Base-by-base conservation (phyloP, 2,329 filamentous ascomycete species). In the Penicillium sp. region DNA sequence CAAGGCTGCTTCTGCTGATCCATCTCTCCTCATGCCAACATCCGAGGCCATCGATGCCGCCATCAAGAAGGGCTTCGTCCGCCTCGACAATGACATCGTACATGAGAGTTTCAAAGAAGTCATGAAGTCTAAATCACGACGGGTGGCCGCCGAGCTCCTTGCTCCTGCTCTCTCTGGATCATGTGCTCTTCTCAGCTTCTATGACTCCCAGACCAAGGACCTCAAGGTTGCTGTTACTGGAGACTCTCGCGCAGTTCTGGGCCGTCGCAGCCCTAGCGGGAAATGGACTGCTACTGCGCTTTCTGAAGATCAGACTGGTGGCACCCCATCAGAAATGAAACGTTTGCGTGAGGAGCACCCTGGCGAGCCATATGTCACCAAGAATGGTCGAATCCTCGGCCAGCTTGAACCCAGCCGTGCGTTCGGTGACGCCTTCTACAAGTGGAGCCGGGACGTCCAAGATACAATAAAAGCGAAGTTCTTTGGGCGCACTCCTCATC, bases 381-480 rank as follows among this genome's bases (percentile, higher is more conserved):
- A 83, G 38, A 93, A 95, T 59, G 93, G 93, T 6, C 85, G 93
- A 53, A 88, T 98, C 15, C 78, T 98, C 0, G 93, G 93, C 39
- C 87, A 90, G 17, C 76, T 98, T 12, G 93, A 98, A 68, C 93
- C 93, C 3, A 91, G 85, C 17, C 84, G 93, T 55, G 91, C 94
- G 0, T 98, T 98, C 69, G 94, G 93, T 32, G 93, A 98, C 69
- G 91, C 93, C 8, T 84, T 85, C 61, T 98, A 98, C 75, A 98
- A 98, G 71, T 98, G 93, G 93, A 87, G 81, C 52, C 79, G 81
- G 45, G 88, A 95, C 53, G 85, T 89, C 0, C 88, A 93, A 52
- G 81, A 87, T 45, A 84, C 86, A 60, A 78, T 98, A 48, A 88
- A 89, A 65, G 77, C 78, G 57, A 84, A 85, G 29, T 98, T 95